phyloP scores from a whole-genome alignment of 1,139 yeast genomes.

The Suhomyces terraborum region DNA sequence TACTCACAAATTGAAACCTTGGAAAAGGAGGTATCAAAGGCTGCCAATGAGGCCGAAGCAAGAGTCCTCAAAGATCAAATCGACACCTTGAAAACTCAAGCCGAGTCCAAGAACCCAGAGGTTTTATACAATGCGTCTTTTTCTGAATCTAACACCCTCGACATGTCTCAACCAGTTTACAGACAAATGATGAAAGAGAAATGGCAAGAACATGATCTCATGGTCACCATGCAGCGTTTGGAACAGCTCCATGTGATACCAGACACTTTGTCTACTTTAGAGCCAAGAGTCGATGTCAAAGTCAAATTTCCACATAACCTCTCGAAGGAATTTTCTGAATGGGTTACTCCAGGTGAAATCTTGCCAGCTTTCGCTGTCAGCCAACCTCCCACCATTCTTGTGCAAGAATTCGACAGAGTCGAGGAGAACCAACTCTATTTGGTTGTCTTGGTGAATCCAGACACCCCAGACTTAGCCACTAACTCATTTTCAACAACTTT shows the following conservation, averaged over 20 bases:
- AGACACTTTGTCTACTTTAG: constrained; percentile 87
- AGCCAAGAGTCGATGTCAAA: constrained; percentile 77
- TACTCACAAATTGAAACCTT: constrained; percentile 23
- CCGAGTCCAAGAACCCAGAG: constrained; percentile 79
- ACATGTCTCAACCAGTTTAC: constrained; percentile 76
- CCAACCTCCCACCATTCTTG: constrained; percentile 71
- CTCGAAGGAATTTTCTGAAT: constrained; percentile 49
- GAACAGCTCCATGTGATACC: constrained; percentile 88
- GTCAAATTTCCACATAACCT: constrained; percentile 74
- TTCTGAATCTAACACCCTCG: constrained; percentile 49
- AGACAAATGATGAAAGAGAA: constrained; percentile 65
- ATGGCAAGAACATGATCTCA: constrained; percentile 71
- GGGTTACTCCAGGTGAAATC: constrained; percentile 78
- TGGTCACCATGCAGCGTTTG: constrained; percentile 83
- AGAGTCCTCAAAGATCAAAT: constrained; percentile 17
- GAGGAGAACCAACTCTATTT: constrained; percentile 61
- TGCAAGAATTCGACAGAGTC: constrained; percentile 66
- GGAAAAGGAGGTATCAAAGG: constrained; percentile 9
- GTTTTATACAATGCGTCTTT: constrained; percentile 66
- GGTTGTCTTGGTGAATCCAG: constrained; percentile 85
- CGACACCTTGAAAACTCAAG: constrained; percentile 34
- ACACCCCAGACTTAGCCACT: constrained; percentile 72
- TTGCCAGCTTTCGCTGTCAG: constrained; percentile 73
- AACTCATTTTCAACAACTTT: constrained; percentile 74
- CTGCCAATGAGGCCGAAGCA: constrained; percentile 12